Base-by-base conservation (phyloP, 192 early-diverging fungal species). In the Dispira simplex region DNA sequence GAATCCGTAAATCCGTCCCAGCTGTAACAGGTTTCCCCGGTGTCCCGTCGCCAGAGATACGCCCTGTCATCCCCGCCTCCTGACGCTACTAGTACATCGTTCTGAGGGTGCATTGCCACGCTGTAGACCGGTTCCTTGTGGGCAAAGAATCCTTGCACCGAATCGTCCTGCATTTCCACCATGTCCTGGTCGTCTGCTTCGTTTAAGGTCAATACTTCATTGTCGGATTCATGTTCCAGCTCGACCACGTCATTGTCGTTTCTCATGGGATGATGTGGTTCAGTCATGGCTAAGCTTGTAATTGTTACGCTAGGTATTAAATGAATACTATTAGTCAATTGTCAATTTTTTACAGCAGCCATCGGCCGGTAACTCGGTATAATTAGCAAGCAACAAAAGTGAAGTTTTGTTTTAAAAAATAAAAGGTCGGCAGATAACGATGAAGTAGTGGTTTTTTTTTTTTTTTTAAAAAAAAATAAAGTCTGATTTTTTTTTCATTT, bases 41-140 rank as follows among this genome's bases (percentile, higher is more conserved):
- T 91, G 65, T 89, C 85, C n/a, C 78, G 32, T 8, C 77, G 73
- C 96, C 96, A 99, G 8, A 99, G 66, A 68, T 86, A 96, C 27
- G 82, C 83, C 75, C 82, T 84, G 72, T 99, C 94, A 70, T 99
- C 93, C 43, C 90, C 92, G 47, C 94, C 96, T 45, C 96, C 96
- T 64, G 81, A 85, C 4, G 84, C 77, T 18, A 81, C 85, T 47
- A 96, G 75, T 46, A 66, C 71, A 39, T 79, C 75, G 47, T 91
- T 65, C 18, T 72, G 75, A 10, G 92, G 95, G 74, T 91, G 83
- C 55, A 96, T 70, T 25, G 84, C 85, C 13, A 96, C 74, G 44
- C 87, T 69, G 71, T 90, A 97, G 20, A 98, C 91, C 0, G 93
- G 85, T 62, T 94, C 90, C 72, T 85, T 81, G 73, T 97, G 93